These are phyloP conservation scores for Pythium utonaiense DNA, from an alignment of 352 stramenopile genomes.

Conservation along the genomic window DNA sequence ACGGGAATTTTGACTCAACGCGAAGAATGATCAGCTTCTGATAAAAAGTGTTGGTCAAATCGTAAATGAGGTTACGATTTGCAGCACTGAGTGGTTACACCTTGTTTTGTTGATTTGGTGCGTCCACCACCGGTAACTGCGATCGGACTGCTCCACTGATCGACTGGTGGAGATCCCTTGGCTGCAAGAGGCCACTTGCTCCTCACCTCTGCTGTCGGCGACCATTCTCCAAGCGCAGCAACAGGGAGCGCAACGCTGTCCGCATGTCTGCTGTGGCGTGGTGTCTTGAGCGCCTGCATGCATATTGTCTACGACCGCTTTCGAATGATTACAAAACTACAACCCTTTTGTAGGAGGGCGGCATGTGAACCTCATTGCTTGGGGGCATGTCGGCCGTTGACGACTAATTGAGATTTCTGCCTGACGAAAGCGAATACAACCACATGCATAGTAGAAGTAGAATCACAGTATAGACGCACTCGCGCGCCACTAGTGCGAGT, in stretches of 20 bases:
- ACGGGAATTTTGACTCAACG: background rate
- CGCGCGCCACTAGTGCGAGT: background rate
- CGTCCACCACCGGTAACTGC: background rate
- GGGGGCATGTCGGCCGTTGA: slow-evolving; percentile 14
- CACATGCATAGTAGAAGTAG: background rate
- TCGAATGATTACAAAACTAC: slow-evolving; percentile 38
- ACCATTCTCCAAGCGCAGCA: background rate
- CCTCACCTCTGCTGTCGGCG: background rate
- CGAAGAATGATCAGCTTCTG: background rate
- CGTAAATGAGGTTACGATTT: background rate
- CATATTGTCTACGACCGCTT: slow-evolving; percentile 13
- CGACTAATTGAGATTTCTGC: slow-evolving; percentile 42
- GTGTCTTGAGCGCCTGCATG: background rate
- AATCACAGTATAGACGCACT: background rate
- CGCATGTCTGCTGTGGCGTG: background rate
- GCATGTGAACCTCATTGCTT: slow-evolving; percentile 3
- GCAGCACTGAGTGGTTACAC: background rate
- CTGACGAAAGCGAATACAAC: slow-evolving; percentile 34
- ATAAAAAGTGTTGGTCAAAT: background rate
- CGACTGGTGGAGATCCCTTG: slow-evolving; percentile 6
- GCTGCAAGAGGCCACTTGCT: background rate
- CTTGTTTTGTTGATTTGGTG: background rate
- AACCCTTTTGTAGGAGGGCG: slow-evolving; percentile 37
- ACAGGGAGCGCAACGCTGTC: too few relatives aligned
- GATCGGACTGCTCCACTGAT: background rate